Conservation (phyloP, 306 rosid genomes). For the Senna siamea region DNA sequence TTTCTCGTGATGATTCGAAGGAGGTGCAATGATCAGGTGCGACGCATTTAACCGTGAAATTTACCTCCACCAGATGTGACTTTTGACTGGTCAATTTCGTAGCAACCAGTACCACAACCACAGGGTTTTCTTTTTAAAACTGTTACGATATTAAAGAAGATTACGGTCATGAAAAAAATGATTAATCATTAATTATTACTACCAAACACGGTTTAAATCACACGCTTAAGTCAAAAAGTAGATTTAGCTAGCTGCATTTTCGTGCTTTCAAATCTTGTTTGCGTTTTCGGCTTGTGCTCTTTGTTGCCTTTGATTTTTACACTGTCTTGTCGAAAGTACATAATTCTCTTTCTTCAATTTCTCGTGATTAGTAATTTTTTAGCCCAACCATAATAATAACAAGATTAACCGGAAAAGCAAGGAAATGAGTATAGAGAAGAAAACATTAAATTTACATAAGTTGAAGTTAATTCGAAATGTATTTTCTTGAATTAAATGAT, state of each 20-base stretch:
- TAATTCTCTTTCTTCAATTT: too few relatives aligned
- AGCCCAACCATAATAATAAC: too few relatives aligned
- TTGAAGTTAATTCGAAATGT: background rate
- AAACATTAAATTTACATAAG: too few relatives aligned
- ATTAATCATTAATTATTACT: constrained; percentile 1
- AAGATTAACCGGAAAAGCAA: too few relatives aligned
- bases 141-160: constrained; percentile 39
- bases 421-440: too few relatives aligned
- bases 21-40: constrained; percentile 22
- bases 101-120: background rate
- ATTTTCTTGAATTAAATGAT: too few relatives aligned
- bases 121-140: background rate
- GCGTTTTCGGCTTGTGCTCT: constrained; percentile 46
- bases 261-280: background rate
- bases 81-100: constrained; percentile 45
- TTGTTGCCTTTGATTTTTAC: constrained; percentile 14
- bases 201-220: constrained; percentile 40
- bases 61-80: constrained; percentile 32
- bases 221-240: constrained; percentile 42
- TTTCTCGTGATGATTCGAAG: constrained; percentile 24
- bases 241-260: constrained; percentile 8
- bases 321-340: constrained; percentile 18
- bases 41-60: constrained; percentile 8
- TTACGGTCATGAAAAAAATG: constrained; percentile 17
- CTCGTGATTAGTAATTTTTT: too few relatives aligned